These are phyloP conservation scores for Cutaneotrichosporon cavernicola DNA, from an alignment of 1,284 basidiomycete species.

Conservation along the genomic window DNA sequence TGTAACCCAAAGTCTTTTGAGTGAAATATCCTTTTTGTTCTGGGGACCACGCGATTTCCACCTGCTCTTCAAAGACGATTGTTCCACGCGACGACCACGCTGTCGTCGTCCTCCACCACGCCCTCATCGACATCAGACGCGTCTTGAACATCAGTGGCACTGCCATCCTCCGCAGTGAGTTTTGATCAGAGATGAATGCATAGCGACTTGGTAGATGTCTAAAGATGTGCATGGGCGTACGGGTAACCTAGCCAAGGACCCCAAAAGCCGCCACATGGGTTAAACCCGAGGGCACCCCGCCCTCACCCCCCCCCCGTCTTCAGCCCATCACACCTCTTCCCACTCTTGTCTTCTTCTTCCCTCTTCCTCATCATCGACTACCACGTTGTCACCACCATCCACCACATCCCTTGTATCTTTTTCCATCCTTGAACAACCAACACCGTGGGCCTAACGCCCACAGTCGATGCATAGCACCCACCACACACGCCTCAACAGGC, in stretches of 20 bases:
- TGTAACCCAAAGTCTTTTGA: neutral
- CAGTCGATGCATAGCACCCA: slow-evolving; percentile 17
- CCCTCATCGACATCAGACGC: neutral
- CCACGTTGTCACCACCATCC: slow-evolving; percentile 1
- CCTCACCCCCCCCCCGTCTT: neutral
- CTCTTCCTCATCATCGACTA: neutral
- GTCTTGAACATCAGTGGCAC: slow-evolving; percentile 3
- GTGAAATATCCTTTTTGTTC: neutral
- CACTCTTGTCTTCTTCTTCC: neutral
- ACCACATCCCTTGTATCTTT: slow-evolving; percentile 10
- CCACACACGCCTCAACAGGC: neutral
- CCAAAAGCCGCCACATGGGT: neutral
- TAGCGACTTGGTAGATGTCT: neutral
- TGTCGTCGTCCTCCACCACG: slow-evolving; percentile 18
- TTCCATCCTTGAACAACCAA: neutral
- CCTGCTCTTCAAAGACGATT: slow-evolving; percentile 4
- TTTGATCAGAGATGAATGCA: slow-evolving; percentile 1
- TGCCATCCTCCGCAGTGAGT: neutral
- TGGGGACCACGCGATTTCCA: slow-evolving; percentile 10
- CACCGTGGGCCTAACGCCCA: slow-evolving; percentile 24
- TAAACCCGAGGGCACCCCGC: neutral
- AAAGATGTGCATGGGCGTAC: neutral
- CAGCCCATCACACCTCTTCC: neutral
- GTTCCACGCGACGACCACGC: slow-evolving; percentile 31
- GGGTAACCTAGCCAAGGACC: neutral